Evolutionary conservation across 139 green algal genomes (phyloP).

Genomic region (Trebouxia sp.): DNA sequence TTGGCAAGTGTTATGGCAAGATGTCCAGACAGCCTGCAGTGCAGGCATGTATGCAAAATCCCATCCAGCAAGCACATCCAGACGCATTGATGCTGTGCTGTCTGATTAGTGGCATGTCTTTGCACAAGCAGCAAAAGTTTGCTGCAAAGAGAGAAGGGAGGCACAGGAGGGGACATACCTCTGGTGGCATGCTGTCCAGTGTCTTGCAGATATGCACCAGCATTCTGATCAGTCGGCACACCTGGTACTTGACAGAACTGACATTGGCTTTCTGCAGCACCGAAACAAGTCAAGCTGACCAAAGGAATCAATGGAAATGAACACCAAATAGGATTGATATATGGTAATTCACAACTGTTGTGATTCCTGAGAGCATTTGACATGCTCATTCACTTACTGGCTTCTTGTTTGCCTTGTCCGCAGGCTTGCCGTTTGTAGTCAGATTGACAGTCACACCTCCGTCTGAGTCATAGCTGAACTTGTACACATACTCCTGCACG

Average conservation of each 20-base stretch:
- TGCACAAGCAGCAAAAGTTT: background rate
- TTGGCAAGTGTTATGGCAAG: no score
- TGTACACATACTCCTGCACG: conserved; percentile 79
- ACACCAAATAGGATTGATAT: no score
- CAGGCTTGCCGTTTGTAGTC: conserved; percentile 25
- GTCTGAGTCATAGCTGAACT: conserved; percentile 63
- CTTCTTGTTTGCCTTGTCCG: conserved; percentile 36
- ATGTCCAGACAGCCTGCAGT: no score
- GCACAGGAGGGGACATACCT: no score
- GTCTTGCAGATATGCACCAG: conserved; percentile 75
- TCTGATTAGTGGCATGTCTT: background rate
- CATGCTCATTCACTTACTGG: no score
- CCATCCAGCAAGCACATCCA: background rate
- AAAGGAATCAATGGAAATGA: background rate
- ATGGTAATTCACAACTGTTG: no score
- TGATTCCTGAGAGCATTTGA: no score
- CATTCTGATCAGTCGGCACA: conserved; percentile 75
- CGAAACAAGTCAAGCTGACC: background rate
- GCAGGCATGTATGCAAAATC: background rate
- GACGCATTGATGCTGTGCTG: background rate
- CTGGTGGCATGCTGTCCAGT: conserved; percentile 68
- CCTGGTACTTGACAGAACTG: conserved; percentile 58
- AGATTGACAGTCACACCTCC: conserved; percentile 46
- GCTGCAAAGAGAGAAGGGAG: no score
- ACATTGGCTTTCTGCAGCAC: conserved; percentile 21